phyloP scores from a whole-genome alignment of 768 basidiomycete genomes.

The Mycena filopes region DNA sequence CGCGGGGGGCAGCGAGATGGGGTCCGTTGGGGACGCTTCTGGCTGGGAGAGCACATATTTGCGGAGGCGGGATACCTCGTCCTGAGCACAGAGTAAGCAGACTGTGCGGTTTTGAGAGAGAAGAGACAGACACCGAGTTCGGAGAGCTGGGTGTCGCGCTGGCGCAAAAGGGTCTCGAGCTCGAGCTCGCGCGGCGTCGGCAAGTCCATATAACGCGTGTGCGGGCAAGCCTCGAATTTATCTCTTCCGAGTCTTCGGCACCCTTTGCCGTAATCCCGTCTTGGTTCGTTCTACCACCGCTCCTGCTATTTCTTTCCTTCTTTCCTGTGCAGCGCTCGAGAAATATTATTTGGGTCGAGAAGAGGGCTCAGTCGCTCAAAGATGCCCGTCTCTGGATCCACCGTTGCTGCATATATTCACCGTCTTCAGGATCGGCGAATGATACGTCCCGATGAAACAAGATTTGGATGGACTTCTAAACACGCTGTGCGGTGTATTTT shows the following conservation, averaged over 20 bases:
- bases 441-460: neutral
- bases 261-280: neutral
- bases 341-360: no score
- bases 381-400: neutral
- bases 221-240: constrained; percentile 4
- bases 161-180: constrained; percentile 80
- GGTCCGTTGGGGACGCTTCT: constrained; percentile 65
- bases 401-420: neutral
- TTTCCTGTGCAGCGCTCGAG: no score
- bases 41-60: constrained; percentile 73
- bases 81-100: constrained; percentile 54
- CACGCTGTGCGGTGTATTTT: constrained; percentile 16
- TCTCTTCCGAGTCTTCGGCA: constrained; percentile 1
- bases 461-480: neutral
- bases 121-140: constrained; percentile 72
- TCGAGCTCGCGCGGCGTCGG: constrained; percentile 83
- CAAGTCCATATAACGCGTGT: constrained; percentile 66
- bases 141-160: constrained; percentile 77
- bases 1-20: constrained; percentile 76
- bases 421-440: neutral
- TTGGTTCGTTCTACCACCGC: no score
- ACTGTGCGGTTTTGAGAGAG: constrained; percentile 23
- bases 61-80: constrained; percentile 77
- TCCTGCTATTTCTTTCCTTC: no score
- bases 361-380: no score